These are phyloP conservation scores for Stagonosporopsis tanaceti DNA, from an alignment of 2,329 filamentous ascomycete genomes.

Conservation along the genomic window DNA sequence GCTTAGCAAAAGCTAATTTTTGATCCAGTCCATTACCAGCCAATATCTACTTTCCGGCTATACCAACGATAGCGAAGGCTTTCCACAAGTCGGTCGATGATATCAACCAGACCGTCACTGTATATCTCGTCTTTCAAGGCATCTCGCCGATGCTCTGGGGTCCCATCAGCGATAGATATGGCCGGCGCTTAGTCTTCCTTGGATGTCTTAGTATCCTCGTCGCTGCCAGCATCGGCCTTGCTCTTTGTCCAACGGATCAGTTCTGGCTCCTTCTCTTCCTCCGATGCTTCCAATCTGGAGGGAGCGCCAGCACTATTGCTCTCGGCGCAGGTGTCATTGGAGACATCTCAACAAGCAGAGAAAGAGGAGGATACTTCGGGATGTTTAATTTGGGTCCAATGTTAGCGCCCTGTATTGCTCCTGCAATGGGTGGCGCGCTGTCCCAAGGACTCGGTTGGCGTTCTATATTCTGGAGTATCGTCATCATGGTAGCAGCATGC, in stretches of 20 bases:
- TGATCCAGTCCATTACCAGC: constrained; percentile 49
- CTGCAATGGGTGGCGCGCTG: constrained; percentile 45
- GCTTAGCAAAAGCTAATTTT: neutral
- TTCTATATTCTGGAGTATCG: constrained; percentile 50
- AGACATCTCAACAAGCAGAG: constrained; percentile 72
- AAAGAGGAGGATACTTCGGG: constrained; percentile 78
- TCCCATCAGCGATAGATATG: constrained; percentile 60
- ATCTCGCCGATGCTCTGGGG: constrained; percentile 62
- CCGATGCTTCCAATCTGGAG: constrained; percentile 49
- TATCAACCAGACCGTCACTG: constrained; percentile 61
- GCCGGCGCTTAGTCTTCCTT: constrained; percentile 61
- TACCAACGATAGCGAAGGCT: constrained; percentile 45
- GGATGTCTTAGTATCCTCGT: constrained; percentile 48
- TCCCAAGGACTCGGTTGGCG: constrained; percentile 47
- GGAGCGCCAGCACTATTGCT: constrained; percentile 55
- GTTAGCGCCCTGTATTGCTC: constrained; percentile 40
- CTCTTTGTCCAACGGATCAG: constrained; percentile 41
- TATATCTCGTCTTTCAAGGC: constrained; percentile 59
- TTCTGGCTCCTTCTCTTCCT: constrained; percentile 47
- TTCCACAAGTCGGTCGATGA: constrained; percentile 52
- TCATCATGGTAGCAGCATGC: constrained; percentile 51
- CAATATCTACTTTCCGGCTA: constrained; percentile 51
- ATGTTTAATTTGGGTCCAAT: constrained; percentile 63
- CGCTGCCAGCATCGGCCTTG: constrained; percentile 45
- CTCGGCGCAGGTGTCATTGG: constrained; percentile 75